phyloP scores from a whole-genome alignment of 192 early-diverging fungal genomes.

The Coemansia sp. region DNA sequence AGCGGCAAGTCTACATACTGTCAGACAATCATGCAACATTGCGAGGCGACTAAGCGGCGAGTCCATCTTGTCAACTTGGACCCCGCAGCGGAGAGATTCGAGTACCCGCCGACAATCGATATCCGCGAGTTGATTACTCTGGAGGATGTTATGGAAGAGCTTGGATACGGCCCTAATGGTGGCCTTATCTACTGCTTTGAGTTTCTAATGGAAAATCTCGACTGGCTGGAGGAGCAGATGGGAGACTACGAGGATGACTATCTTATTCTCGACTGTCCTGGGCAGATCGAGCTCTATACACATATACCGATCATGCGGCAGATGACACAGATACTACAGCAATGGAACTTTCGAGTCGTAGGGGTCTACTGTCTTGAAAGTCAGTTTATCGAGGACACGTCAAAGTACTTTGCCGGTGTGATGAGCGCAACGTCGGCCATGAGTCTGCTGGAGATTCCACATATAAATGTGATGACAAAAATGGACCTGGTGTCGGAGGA shows the following conservation, averaged over 20 bases:
- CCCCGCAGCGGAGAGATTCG: conserved; percentile 95
- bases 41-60: conserved; percentile 74
- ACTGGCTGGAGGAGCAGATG: conserved; percentile 96
- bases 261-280: conserved; percentile 94
- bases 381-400: conserved; percentile 94
- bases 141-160: conserved; percentile 97
- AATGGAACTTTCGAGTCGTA: conserved; percentile 81
- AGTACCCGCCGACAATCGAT: conserved; percentile 86
- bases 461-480: conserved; percentile 97
- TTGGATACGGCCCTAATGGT: conserved; percentile 97
- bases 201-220: conserved; percentile 92
- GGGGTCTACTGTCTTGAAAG: conserved; percentile 92
- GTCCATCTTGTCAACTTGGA: conserved; percentile 97
- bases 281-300: conserved; percentile 98
- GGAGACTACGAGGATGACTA: conserved; percentile 94
- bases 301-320: conserved; percentile 94
- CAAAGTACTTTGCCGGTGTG: conserved; percentile 96
- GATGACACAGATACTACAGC: conserved; percentile 66
- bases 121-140: conserved; percentile 96
- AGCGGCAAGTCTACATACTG: conserved; percentile 98
- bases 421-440: conserved; percentile 94
- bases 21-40: conserved; percentile 92
- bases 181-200: conserved; percentile 97
- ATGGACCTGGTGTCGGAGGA: conserved; percentile 83
- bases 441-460: conserved; percentile 96